Evolutionary conservation across 2,329 filamentous ascomycete genomes (phyloP).

Genomic region (Pseudogymnoascus sp.): DNA sequence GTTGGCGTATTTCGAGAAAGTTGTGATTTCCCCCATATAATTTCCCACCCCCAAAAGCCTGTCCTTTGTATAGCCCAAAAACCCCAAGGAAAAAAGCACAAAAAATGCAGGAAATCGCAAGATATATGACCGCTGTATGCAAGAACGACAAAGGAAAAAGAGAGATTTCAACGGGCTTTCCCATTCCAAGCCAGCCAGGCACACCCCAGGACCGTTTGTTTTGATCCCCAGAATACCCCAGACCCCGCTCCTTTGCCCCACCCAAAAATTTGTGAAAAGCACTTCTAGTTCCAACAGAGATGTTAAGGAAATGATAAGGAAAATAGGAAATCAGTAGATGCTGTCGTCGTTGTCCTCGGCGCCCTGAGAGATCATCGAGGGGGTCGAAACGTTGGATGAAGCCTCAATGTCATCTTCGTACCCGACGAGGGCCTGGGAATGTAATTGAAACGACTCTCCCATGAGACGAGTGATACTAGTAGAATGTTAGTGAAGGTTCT

Average conservation of each 20-base stretch:
- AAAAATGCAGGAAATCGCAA: conserved; percentile 15
- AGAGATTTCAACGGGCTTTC: conserved; percentile 19
- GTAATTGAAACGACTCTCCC: conserved; percentile 95
- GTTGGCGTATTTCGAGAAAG: conserved; percentile 14
- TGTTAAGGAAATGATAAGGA: conserved; percentile 24
- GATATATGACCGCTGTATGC: conserved; percentile 24
- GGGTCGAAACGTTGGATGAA: conserved; percentile 60
- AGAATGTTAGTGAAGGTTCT: conserved; percentile 34
- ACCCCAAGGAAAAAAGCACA: conserved; percentile 26
- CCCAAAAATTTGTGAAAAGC: neutral
- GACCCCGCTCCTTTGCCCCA: neutral
- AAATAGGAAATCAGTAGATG: conserved; percentile 48
- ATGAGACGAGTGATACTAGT: conserved; percentile 82
- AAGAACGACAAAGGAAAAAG: conserved; percentile 26
- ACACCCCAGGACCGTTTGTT: conserved; percentile 13
- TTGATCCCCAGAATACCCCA: conserved; percentile 19
- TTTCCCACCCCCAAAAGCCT: conserved; percentile 27
- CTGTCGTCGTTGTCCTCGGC: conserved; percentile 56
- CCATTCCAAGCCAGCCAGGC: conserved; percentile 17
- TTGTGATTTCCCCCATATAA: conserved; percentile 26
- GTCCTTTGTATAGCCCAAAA: conserved; percentile 36
- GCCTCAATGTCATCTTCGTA: conserved; percentile 79
- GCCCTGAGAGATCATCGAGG: conserved; percentile 63
- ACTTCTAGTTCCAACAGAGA: conserved; percentile 15
- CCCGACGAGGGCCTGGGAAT: conserved; percentile 87